Base-by-base conservation (phyloP, 2,329 filamentous ascomycete species). In the Phyllosticta citribraziliensis region DNA sequence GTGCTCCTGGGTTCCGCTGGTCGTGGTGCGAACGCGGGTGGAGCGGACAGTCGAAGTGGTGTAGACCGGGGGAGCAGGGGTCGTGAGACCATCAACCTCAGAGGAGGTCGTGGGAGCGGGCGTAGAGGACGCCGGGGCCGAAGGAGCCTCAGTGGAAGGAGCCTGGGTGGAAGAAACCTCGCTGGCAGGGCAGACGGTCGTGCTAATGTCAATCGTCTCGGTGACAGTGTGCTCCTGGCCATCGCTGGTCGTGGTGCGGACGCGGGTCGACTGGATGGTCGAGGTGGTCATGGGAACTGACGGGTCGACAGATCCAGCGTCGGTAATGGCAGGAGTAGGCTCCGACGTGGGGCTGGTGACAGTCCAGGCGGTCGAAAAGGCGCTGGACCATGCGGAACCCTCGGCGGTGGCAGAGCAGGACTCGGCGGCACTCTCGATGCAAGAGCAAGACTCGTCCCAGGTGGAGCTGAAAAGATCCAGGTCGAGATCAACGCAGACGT, bases 121-220 rank as follows among this genome's bases (percentile, higher is more conserved):
- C 52, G 52, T 24, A 1, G 51, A 22, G 2, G 27, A 19, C 17
- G 14, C 20, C 52, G 22, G 52, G 20, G 52, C 52, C 3, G 19
- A 24, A 19, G 19, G 24, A 52, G 50, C 17, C 5, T n/a, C 17
- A 52, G 50, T 52, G 50, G 50, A 52, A 22, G 17, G 50, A 52
- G 50, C 20, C 2, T 9, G 3, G 19, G 33, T 14, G 5, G 33
- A 40, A 12, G 33, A 5, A 40, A 17, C 33, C 11, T 40, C 52
- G 6, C 24, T 66, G 24, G 67, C 70, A 12, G 76, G 73, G 75
- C 76, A 76, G 69, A 76, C 64, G 64, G 74, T 75, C 62, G 76
- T 71, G 56, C 71, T 70, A 22, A 73, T 65, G 10, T 74, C 72
- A 62, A 59, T 40, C 25, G 56, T 51, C 33, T 61, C 40, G 24